phyloP scores from a whole-genome alignment of 2,329 filamentous ascomycete genomes.

The Trichoderma harzianum region DNA sequence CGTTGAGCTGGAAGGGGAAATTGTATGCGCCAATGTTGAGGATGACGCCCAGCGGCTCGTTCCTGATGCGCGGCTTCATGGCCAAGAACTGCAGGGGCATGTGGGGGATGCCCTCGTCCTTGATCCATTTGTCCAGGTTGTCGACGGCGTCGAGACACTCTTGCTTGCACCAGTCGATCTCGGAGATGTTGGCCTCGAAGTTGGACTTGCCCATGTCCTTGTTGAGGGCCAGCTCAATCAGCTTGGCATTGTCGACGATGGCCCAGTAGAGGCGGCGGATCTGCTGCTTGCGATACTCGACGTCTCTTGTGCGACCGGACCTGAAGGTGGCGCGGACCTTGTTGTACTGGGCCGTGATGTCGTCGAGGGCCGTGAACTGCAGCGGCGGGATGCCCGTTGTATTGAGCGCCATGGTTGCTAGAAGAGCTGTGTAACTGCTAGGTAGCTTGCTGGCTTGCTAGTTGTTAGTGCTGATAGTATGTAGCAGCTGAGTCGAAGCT shows the following conservation, averaged over 20 bases:
- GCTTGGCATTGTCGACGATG: constrained; percentile 70
- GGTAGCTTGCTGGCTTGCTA: background rate
- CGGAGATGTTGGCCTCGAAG: constrained; percentile 70
- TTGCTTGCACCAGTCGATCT: constrained; percentile 75
- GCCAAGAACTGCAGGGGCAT: constrained; percentile 65
- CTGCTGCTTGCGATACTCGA: constrained; percentile 80
- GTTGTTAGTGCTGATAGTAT: background rate
- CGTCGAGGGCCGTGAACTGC: constrained; percentile 60
- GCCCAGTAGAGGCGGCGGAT: constrained; percentile 95
- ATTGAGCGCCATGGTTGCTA: constrained; percentile 38
- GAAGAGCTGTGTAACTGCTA: background rate
- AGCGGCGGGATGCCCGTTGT: constrained; percentile 46
- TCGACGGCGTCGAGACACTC: constrained; percentile 77
- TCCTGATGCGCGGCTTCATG: constrained; percentile 72
- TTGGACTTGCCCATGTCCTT: constrained; percentile 74
- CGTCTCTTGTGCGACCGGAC: constrained; percentile 74
- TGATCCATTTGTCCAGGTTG: constrained; percentile 76
- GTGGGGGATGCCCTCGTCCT: constrained; percentile 72
- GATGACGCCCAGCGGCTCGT: constrained; percentile 81
- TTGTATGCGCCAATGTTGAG: constrained; percentile 93
- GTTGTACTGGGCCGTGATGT: constrained; percentile 60
- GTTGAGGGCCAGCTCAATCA: constrained; percentile 70
- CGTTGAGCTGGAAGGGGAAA: constrained; percentile 78
- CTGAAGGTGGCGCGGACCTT: constrained; percentile 67
- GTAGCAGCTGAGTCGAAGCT: background rate